Evolutionary conservation across 306 rosid genomes (phyloP).

Genomic region (Prunus mongolica): DNA sequence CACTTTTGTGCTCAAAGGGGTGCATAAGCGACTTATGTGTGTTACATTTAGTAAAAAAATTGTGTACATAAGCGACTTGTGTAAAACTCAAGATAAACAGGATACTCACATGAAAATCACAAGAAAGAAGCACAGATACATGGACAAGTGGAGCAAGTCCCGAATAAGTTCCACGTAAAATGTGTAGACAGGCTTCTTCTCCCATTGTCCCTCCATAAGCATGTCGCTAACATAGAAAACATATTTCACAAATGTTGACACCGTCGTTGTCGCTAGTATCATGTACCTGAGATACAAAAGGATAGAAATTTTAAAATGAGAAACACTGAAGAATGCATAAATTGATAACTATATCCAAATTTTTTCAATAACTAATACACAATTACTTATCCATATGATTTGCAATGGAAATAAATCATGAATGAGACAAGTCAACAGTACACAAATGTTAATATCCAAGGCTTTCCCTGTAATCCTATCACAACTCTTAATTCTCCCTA

Average conservation of each 20-base stretch:
- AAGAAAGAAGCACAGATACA: constrained; percentile 94
- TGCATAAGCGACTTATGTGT: background rate
- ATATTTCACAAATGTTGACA: constrained; percentile 83
- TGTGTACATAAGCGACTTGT: background rate
- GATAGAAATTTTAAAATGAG: constrained; percentile 12
- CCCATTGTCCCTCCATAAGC: constrained; percentile 99
- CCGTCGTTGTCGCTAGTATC: constrained; percentile 93
- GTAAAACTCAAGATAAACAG: background rate
- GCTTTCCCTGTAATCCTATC: background rate
- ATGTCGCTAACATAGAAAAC: constrained; percentile 86
- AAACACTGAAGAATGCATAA: constrained; percentile 5
- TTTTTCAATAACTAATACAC: no score
- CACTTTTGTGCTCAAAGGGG: background rate
- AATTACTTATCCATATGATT: background rate
- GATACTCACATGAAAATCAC: constrained; percentile 90
- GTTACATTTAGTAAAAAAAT: background rate
- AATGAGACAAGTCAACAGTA: background rate
- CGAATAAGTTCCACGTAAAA: constrained; percentile 92
- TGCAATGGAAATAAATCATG: background rate
- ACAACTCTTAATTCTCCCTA: background rate
- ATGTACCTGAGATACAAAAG: constrained; percentile 75
- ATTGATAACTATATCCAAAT: constrained; percentile 7
- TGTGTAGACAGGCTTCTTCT: constrained; percentile 90
- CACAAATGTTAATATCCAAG: background rate
- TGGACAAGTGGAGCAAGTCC: constrained; percentile 93